phyloP scores from a whole-genome alignment of 1,284 basidiomycete species.

The Macrocystidia cucumis region DNA sequence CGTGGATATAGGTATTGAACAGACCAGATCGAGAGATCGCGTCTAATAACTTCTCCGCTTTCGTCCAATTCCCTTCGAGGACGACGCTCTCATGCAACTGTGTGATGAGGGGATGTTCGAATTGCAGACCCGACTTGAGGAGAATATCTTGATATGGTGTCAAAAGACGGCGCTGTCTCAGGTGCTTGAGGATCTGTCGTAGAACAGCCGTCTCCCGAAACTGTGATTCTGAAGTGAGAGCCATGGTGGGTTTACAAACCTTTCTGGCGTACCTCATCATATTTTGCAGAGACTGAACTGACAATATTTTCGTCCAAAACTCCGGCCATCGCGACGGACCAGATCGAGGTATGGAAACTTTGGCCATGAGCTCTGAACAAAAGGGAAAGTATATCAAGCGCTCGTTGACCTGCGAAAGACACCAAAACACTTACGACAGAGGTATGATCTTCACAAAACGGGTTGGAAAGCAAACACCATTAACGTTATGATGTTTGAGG shows the following conservation, averaged over 20 bases:
- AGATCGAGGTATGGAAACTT: slow-evolving; percentile 72
- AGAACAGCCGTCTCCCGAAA: slow-evolving; percentile 58
- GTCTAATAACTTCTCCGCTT: slow-evolving; percentile 47
- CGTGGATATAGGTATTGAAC: slow-evolving; percentile 50
- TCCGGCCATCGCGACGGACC: slow-evolving; percentile 60
- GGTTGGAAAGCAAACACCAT: slow-evolving; percentile 52
- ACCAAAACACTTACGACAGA: slow-evolving; percentile 62
- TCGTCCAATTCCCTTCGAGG: slow-evolving; percentile 56
- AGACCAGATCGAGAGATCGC: slow-evolving; percentile 45
- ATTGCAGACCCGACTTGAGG: slow-evolving; percentile 42
- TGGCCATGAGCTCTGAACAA: slow-evolving; percentile 51
- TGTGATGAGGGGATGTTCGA: slow-evolving; percentile 70
- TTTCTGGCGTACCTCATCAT: slow-evolving; percentile 58
- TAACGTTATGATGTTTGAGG: slow-evolving; percentile 44
- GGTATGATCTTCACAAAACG: slow-evolving; percentile 69
- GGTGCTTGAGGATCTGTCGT: slow-evolving; percentile 70
- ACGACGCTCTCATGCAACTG: slow-evolving; percentile 61
- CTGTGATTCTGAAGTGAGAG: slow-evolving; percentile 25
- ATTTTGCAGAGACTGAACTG: slow-evolving; percentile 37
- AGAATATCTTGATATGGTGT: slow-evolving; percentile 60
- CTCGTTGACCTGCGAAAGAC: slow-evolving; percentile 1
- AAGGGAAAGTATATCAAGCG: slow-evolving; percentile 5
- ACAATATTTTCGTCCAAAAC: slow-evolving; percentile 47
- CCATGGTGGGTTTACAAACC: slow-evolving; percentile 14
- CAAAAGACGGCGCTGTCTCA: slow-evolving; percentile 69